These are phyloP conservation scores for Candida nonsorbophila DNA, from an alignment of 805 yeast species.

Conservation along the genomic window DNA sequence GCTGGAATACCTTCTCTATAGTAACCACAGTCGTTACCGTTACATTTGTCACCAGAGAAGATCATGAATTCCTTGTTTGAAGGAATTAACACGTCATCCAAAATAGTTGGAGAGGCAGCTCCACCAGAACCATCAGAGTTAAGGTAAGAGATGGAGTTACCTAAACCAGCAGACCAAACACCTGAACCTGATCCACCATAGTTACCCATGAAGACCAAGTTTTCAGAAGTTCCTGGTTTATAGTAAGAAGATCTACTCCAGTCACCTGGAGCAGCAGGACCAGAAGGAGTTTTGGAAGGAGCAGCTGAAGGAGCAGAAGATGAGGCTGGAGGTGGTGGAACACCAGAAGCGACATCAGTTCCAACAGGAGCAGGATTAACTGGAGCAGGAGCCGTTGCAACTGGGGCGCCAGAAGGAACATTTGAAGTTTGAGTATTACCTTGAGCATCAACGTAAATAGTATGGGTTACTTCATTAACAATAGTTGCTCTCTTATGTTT, in stretches of 20 bases:
- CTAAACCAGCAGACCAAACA: slow-evolving; percentile 78
- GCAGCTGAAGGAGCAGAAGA: slow-evolving; percentile 15
- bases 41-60: slow-evolving; percentile 67
- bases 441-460: slow-evolving; percentile 61
- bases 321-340: slow-evolving; percentile 14
- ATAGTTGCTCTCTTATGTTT: slow-evolving; percentile 58
- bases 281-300: slow-evolving; percentile 15
- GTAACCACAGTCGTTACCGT: slow-evolving; percentile 64
- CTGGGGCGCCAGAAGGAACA: slow-evolving; percentile 17
- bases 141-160: slow-evolving; percentile 86
- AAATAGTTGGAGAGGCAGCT: slow-evolving; percentile 62
- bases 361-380: slow-evolving; percentile 40
- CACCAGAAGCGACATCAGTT: slow-evolving; percentile 19
- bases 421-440: slow-evolving; percentile 37
- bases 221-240: slow-evolving; percentile 64
- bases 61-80: slow-evolving; percentile 80
- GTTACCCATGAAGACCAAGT: slow-evolving; percentile 80
- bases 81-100: slow-evolving; percentile 60
- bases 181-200: slow-evolving; percentile 90
- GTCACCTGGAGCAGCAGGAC: slow-evolving; percentile 38
- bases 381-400: slow-evolving; percentile 8
- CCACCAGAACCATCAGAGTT: slow-evolving; percentile 73
- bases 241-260: slow-evolving; percentile 80
- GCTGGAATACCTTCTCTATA: slow-evolving; percentile 86
- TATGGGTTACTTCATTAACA: slow-evolving; percentile 69